Base-by-base conservation (phyloP, 208 protist genomes). In the Novymonas esmeraldas region DNA sequence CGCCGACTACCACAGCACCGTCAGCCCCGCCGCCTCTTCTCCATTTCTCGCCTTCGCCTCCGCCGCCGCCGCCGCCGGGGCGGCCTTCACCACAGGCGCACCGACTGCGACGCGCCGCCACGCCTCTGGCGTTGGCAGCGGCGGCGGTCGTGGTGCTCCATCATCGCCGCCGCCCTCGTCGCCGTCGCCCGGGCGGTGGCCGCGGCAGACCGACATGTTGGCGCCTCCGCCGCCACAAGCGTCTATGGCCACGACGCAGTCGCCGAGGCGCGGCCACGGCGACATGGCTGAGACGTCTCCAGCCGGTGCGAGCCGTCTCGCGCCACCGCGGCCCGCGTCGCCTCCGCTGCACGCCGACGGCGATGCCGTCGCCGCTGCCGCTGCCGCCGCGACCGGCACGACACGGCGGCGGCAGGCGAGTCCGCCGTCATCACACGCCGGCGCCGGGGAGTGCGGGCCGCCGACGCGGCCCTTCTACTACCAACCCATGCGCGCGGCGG, bases 1-100 rank as follows among this genome's bases (percentile, higher is more conserved):
- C 38, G 54, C 52, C 3, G 54, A 75, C 4, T 75, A 75, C 38
- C 69, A 75, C 46, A 64, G 58, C 26, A 42, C 64, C 13, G 3
- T 42, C 20, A 75, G 61, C 46, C 61, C 60, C n/a, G 52, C 44
- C 7, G 24, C 49, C 6, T 46, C 38, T 7, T 36, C 38, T 2
- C 33, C 54, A 0, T 33, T 42, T 31, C 24, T 31, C 2, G 61
- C 46, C 20, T 24, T 45, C 29, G 26, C 59, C 5, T 16, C 39
- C 11, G 26, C 52, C 22, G 24, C 46, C 33, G 46, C 34, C 11
- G 16, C 46, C 9, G 26, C 39, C 26, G 24, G 24, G 24, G 22
- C 26, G 6, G 33, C 33, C n/a, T 38, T 58, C 33, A 44, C 20
- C 0, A 22, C 33, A 42, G 52, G 2, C 11, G 4, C 20, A 44